These are phyloP conservation scores for Hypoxylon lenormandii DNA, from an alignment of 495 filamentous ascomycete species.

Conservation along the genomic window DNA sequence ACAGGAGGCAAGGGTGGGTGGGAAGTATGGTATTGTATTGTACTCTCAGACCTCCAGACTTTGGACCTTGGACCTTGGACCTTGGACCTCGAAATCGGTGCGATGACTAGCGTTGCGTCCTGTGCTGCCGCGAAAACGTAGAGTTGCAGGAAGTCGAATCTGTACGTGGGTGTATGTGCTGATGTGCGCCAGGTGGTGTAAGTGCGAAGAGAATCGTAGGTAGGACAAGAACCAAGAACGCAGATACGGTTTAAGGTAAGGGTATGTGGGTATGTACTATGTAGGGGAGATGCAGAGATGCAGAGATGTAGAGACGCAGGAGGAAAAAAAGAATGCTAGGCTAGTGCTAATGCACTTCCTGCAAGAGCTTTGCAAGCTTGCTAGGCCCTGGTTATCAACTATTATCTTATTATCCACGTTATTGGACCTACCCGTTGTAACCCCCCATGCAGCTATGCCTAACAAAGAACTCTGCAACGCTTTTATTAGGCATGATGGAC, in stretches of 20 bases:
- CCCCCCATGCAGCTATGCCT: constrained; percentile 49
- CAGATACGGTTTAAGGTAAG: constrained; percentile 8
- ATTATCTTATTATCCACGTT: constrained; percentile 50
- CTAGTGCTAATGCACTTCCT: constrained; percentile 35
- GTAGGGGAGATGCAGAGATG: constrained; percentile 7
- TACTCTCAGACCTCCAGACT: constrained; percentile 27
- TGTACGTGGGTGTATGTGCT: constrained; percentile 21
- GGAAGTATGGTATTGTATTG: constrained; percentile 31
- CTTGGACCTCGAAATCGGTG: too few relatives aligned
- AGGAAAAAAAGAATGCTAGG: too few relatives aligned
- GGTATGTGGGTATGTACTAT: background rate
- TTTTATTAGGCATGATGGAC: constrained; percentile 49
- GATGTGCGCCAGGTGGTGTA: too few relatives aligned
- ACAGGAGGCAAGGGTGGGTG: constrained; percentile 8
- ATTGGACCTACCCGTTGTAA: constrained; percentile 44
- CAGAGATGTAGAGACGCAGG: too few relatives aligned
- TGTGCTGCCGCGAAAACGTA: constrained; percentile 32
- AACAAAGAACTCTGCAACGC: constrained; percentile 43
- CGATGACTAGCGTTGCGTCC: constrained; percentile 34
- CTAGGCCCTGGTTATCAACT: constrained; percentile 34
- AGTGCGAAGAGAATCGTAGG: constrained; percentile 19
- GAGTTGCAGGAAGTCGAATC: constrained; percentile 26
- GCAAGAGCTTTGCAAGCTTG: background rate
- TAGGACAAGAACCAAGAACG: constrained; percentile 32
- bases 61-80: too few relatives aligned